Evolutionary conservation across 305 asterid genomes (phyloP).

Genomic region (Plantago coronopus): DNA sequence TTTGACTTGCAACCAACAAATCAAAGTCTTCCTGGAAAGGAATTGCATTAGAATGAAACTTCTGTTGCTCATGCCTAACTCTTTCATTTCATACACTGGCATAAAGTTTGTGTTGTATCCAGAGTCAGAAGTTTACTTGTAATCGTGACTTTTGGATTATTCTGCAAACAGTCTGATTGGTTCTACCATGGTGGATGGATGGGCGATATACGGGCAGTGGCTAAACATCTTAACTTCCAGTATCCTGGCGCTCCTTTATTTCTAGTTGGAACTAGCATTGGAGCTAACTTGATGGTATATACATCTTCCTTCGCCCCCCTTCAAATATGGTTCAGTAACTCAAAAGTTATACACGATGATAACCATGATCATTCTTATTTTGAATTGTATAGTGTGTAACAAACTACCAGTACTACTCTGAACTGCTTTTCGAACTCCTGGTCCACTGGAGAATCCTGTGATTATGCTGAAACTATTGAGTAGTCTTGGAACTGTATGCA

Average conservation of each 20-base stretch:
- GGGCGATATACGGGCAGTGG: constrained; percentile 67
- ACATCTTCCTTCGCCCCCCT: constrained; percentile 60
- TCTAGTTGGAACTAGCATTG: constrained; percentile 86
- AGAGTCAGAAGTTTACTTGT: constrained; percentile 7
- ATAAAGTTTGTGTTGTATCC: background rate
- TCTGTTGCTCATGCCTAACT: background rate
- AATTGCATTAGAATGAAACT: background rate
- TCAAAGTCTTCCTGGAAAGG: background rate
- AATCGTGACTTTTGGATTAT: constrained; percentile 23
- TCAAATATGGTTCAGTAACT: constrained; percentile 72
- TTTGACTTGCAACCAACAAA: background rate
- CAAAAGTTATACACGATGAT: constrained; percentile 57
- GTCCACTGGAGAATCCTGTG: too few relatives aligned
- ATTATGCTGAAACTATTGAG: too few relatives aligned
- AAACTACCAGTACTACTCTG: too few relatives aligned
- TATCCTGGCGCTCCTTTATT: constrained; percentile 73
- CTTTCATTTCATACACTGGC: background rate
- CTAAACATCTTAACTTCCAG: constrained; percentile 60
- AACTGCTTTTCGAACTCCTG: too few relatives aligned
- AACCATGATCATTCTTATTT: constrained; percentile 63
- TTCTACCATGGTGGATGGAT: constrained; percentile 93
- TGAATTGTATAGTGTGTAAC: background rate
- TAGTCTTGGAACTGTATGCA: background rate
- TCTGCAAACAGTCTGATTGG: constrained; percentile 69
- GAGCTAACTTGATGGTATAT: constrained; percentile 84